phyloP scores from a whole-genome alignment of 345 rosid genomes.

The Lepidium africanum region DNA sequence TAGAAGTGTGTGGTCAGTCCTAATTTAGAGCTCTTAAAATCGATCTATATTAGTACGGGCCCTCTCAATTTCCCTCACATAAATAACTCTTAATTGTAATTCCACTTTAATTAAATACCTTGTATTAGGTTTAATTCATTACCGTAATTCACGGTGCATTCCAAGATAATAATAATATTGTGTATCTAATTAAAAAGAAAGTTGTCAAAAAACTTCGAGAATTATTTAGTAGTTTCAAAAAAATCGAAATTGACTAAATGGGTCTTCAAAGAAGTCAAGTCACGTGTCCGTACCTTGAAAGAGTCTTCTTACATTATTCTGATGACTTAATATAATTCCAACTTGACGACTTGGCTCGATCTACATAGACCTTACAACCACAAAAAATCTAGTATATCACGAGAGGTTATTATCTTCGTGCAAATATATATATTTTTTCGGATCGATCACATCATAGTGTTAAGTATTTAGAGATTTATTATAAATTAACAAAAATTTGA shows the following conservation, averaged over 20 bases:
- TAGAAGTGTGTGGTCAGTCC: slow-evolving; percentile 3
- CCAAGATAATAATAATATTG: neutral
- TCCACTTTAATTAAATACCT: neutral
- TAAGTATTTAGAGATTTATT: no score
- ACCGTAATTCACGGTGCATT: neutral
- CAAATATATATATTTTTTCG: no score
- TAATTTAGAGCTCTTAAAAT: neutral
- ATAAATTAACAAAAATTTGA: no score
- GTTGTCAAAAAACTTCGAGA: neutral
- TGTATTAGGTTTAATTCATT: neutral
- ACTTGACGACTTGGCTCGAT: neutral
- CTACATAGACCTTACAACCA: neutral
- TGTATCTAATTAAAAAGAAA: neutral
- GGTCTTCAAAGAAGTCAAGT: slow-evolving; percentile 4
- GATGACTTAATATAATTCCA: neutral
- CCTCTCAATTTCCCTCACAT: neutral
- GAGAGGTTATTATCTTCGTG: neutral
- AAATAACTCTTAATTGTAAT: neutral
- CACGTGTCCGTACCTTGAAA: neutral
- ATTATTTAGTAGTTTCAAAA: neutral
- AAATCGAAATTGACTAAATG: neutral
- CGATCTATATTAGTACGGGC: neutral
- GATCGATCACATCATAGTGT: no score
- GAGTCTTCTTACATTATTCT: neutral
- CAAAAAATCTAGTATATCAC: neutral